Base-by-base conservation (phyloP, 192 early-diverging fungal genomes). In the Coemansia sp. region DNA sequence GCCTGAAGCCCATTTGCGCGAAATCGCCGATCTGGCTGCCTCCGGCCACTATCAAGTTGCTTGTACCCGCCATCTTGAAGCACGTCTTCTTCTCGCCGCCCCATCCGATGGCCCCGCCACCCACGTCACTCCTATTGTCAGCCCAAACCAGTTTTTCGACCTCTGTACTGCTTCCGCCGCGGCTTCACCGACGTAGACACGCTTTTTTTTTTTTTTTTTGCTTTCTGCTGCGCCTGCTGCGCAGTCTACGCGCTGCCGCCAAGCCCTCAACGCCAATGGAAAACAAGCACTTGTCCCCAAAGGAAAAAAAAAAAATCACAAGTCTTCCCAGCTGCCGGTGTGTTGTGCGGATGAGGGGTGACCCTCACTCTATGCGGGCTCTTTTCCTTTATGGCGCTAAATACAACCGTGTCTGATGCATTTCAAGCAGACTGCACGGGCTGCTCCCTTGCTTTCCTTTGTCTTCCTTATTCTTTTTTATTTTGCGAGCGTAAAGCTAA, bases 71-170 rank as follows among this genome's bases (percentile, higher is more conserved):
- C 87, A 94, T 61, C 94, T 92, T 64, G 95, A 97, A 73, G 75
- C 88, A 2, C 90, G 88, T 17, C 66, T 80, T 30, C 64, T 57
- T 46, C 74, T 73, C 23, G 58, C 57, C 53, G 30, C 64, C 10
- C 24, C 63, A 64, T 23, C 64, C 30, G 54, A 54, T 23, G 61
- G 55, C 30, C 17, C 59, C 46, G 71, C 57, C 17, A n/a, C 64
- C 11, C 64, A 54, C 3, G 70, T 90, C 11, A 89, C 89, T 29
- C 66, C 88, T n/a, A 89, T 98, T 61, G 87, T 88, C 60, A 95
- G 97, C 83, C 96, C 96, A 11, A 98, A 98, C 82, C 90, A 93
- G 75, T 98, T 88, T 74, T 95, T 91, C 81, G 93, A 96, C 72
- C 68, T 88, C 76, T 85, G 86, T 67, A 29, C 74, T 10, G 66